phyloP scores from a whole-genome alignment of 129 eudicot species.

The Heracleum sosnowskyi region DNA sequence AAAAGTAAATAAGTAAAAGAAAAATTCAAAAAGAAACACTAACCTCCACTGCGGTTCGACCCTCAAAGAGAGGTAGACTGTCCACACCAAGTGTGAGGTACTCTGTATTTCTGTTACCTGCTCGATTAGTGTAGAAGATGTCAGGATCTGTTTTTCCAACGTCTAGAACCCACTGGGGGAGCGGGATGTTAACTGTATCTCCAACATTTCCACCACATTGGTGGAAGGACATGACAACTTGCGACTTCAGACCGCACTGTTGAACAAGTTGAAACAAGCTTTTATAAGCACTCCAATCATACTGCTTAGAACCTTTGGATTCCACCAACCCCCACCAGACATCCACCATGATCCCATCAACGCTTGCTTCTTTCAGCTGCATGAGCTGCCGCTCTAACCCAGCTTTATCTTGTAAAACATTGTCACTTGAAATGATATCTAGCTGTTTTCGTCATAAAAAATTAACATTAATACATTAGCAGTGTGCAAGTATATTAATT shows the following conservation, averaged over 20 bases:
- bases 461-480: neutral
- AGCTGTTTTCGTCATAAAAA: conserved; percentile 34
- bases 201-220: conserved; percentile 95
- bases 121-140: conserved; percentile 59
- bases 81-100: conserved; percentile 74
- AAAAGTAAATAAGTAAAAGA: neutral
- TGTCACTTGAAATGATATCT: conserved; percentile 49
- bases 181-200: conserved; percentile 64
- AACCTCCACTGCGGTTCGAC: conserved; percentile 88
- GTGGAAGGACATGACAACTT: conserved; percentile 95
- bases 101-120: conserved; percentile 54
- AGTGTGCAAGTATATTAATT: neutral
- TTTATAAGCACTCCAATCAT: conserved; percentile 76
- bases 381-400: conserved; percentile 55
- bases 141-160: conserved; percentile 60
- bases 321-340: conserved; percentile 98
- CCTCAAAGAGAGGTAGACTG: conserved; percentile 55
- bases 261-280: conserved; percentile 59
- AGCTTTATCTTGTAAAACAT: conserved; percentile 37
- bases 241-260: conserved; percentile 53
- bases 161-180: conserved; percentile 77
- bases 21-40: neutral
- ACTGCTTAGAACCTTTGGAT: conserved; percentile 67
- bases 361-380: conserved; percentile 54
- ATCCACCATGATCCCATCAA: conserved; percentile 93